phyloP scores from a whole-genome alignment of 2,329 filamentous ascomycete species.

The Davidsoniella neocaledoniae region DNA sequence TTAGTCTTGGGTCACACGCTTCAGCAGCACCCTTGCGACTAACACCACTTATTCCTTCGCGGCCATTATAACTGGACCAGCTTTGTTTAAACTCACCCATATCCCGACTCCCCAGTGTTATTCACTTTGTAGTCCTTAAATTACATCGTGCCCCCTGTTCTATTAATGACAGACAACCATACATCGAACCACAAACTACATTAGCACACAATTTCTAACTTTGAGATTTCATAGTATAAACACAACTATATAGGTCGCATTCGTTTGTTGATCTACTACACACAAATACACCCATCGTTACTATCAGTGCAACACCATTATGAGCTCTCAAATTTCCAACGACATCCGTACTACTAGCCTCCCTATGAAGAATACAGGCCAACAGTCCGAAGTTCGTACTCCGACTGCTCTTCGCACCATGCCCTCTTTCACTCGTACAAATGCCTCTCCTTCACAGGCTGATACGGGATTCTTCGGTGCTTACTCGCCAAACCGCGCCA shows the following conservation, averaged over 20 bases:
- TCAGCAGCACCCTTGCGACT: not conserved
- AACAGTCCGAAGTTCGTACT: not conserved
- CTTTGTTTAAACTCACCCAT: too few species aligned
- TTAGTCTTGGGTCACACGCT: slow-evolving; percentile 2
- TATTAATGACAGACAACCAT: too few species aligned
- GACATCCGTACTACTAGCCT: slow-evolving; percentile 34
- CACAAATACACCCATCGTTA: not conserved
- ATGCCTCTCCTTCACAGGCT: slow-evolving; percentile 26
- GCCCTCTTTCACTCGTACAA: slow-evolving; percentile 17
- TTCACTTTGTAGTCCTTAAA: too few species aligned
- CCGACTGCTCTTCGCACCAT: slow-evolving; percentile 5
- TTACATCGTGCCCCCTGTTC: too few species aligned
- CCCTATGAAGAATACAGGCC: not conserved
- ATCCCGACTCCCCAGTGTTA: too few species aligned
- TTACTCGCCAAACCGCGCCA: slow-evolving; percentile 47
- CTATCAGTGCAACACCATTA: not conserved
- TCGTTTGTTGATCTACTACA: not conserved
- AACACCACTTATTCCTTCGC: not conserved
- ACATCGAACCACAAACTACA: not conserved
- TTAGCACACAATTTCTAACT: not conserved
- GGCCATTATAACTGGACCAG: not conserved
- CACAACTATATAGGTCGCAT: not conserved
- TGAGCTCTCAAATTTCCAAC: slow-evolving; percentile 34
- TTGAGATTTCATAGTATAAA: not conserved
- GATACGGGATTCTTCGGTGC: slow-evolving; percentile 30